phyloP scores from a whole-genome alignment of 2,329 filamentous ascomycete genomes.

The Alternaria viburni region DNA sequence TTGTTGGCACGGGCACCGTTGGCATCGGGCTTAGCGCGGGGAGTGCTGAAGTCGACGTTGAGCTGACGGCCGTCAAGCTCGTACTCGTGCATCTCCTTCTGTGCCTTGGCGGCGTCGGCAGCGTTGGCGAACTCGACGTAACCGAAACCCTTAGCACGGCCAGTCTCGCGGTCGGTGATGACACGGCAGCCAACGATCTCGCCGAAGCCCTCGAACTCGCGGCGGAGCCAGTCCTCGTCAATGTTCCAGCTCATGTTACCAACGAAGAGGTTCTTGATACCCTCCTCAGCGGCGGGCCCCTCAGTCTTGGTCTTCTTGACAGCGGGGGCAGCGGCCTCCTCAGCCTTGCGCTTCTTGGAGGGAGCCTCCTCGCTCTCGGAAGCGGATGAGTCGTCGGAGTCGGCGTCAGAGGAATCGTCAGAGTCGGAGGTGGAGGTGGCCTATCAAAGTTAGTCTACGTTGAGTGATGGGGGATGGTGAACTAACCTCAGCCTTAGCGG shows the following conservation, averaged over 20 bases:
- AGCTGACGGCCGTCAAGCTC: constrained; percentile 77
- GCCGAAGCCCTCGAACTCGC: constrained; percentile 81
- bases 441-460: constrained; percentile 25
- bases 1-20: constrained; percentile 64
- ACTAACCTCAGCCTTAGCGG: constrained; percentile 44
- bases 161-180: constrained; percentile 80
- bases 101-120: constrained; percentile 72
- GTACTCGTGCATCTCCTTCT: constrained; percentile 74
- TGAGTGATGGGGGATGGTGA: background rate
- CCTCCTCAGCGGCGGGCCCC: constrained; percentile 51
- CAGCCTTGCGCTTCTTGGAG: constrained; percentile 73
- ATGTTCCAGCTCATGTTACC: constrained; percentile 92
- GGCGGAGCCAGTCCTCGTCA: constrained; percentile 79
- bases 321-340: constrained; percentile 57
- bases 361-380: constrained; percentile 47
- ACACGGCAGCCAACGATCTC: constrained; percentile 76
- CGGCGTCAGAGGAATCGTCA: constrained; percentile 39
- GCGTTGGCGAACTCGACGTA: constrained; percentile 84
- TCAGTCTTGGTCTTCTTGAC: constrained; percentile 74
- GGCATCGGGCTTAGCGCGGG: constrained; percentile 62
- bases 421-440: constrained; percentile 29
- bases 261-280: constrained; percentile 77
- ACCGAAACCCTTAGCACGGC: constrained; percentile 89
- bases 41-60: constrained; percentile 79
- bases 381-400: constrained; percentile 44